Percentiles rank a stretch among this genome's conserved stretches.
phyloP scores from a whole-genome alignment of 805 yeast genomes.

The Yarrowia osloensis region DNA sequence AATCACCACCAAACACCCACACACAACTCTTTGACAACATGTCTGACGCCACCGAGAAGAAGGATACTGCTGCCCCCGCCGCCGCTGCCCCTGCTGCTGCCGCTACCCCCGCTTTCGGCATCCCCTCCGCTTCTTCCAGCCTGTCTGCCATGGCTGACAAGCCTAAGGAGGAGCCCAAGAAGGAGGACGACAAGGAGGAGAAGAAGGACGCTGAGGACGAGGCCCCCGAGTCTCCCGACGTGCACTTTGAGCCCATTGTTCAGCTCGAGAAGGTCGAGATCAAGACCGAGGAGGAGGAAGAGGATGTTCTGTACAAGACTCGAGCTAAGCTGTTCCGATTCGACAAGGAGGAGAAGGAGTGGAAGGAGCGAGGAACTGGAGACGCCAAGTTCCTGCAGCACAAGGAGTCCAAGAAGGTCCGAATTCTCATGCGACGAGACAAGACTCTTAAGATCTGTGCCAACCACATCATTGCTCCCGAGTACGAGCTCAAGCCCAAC shows the following conservation, averaged over 20 bases:
- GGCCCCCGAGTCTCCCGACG: conserved; percentile 72
- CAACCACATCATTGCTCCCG: conserved; percentile 79
- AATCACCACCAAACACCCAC: conserved; percentile 24
- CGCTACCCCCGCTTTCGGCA: conserved; percentile 28
- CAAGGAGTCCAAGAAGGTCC: conserved; percentile 75
- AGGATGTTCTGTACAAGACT: conserved; percentile 75
- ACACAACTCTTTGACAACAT: conserved; percentile 8
- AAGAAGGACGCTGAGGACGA: conserved; percentile 55
- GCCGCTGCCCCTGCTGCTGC: background rate
- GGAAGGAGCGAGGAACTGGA: conserved; percentile 99
- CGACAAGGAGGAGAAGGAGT: conserved; percentile 80
- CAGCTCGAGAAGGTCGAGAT: conserved; percentile 94
- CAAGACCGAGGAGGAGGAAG: conserved; percentile 91
- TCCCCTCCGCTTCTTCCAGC: conserved; percentile 19
- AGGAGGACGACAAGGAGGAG: conserved; percentile 40
- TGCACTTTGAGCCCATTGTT: conserved; percentile 95
- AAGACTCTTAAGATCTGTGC: conserved; percentile 98
- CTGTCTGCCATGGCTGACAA: conserved; percentile 46
- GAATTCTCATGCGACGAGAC: conserved; percentile 98
- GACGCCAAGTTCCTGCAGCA: conserved; percentile 95
- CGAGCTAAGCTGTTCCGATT: conserved; percentile 94
- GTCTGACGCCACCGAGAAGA: conserved; percentile 30
- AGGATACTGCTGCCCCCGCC: conserved; percentile 32
- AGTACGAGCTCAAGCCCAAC: conserved; percentile 82
- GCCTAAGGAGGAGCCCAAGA: conserved; percentile 56